Conservation (phyloP, 73 alveolate genomes). For the Paramecium octaurelia region DNA sequence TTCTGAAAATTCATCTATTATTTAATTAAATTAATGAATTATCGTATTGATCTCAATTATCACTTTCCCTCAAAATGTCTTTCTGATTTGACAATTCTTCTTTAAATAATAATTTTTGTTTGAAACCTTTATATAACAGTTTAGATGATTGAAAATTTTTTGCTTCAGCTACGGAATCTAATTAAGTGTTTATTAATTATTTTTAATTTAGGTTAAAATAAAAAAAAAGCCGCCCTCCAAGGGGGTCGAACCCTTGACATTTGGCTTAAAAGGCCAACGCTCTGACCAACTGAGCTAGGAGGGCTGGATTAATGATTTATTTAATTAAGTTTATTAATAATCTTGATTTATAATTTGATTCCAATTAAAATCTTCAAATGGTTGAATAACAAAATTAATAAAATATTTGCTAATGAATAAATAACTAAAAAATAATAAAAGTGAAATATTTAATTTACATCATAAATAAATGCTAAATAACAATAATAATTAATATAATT, state of each 20-base stretch:
- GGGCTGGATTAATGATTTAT: conserved; percentile 31
- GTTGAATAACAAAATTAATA: not conserved
- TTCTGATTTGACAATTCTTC: not conserved
- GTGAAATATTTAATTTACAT: too few species aligned
- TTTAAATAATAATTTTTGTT: too few species aligned
- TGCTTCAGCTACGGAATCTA: too few species aligned
- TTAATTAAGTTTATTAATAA: not conserved
- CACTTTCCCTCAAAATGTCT: not conserved
- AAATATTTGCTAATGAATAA: not conserved
- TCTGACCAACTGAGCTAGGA: conserved; percentile 60
- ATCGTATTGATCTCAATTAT: too few species aligned
- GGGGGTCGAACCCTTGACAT: conserved; percentile 63
- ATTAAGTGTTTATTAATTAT: not conserved
- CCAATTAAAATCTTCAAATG: not conserved
- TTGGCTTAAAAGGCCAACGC: conserved; percentile 57
- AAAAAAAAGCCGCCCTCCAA: conserved; percentile 57
- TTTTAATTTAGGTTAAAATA: not conserved
- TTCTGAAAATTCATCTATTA: too few species aligned
- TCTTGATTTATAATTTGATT: not conserved
- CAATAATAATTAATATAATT: too few species aligned
- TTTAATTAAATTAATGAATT: not conserved
- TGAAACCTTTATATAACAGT: not conserved
- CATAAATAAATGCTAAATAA: too few species aligned
- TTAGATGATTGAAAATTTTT: too few species aligned
- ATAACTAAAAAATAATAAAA: not conserved